Conservation (phyloP, 2,329 filamentous ascomycete genomes). For the Apiospora saccharicola region DNA sequence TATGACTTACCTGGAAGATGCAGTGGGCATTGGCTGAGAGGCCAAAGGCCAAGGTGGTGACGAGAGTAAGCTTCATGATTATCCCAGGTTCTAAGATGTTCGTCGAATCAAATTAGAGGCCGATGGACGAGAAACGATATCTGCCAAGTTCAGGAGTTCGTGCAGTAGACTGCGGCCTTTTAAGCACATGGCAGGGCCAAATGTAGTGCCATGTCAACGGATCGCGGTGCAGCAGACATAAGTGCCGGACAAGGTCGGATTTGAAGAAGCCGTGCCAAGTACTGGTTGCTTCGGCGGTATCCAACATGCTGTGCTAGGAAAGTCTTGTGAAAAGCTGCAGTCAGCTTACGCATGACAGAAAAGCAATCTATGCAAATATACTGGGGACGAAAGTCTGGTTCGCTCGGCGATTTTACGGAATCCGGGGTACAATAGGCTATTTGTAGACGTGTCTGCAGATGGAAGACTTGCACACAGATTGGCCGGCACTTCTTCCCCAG, state of each 20-base stretch:
- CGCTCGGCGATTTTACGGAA: slow-evolving; percentile 4
- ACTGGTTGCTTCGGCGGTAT: neutral
- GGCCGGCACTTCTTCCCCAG: neutral
- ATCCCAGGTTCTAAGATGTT: too few relatives aligned
- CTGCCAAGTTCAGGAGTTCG: neutral
- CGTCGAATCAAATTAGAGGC: neutral
- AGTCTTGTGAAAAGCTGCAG: neutral
- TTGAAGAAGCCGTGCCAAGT: neutral
- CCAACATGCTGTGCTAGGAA: neutral
- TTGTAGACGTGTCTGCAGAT: neutral
- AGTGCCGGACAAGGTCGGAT: slow-evolving; percentile 4
- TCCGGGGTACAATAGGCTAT: slow-evolving; percentile 5
- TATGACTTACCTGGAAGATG: slow-evolving; percentile 50
- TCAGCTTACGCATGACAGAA: neutral
- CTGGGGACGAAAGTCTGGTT: neutral
- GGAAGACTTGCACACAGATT: neutral
- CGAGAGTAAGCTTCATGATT: slow-evolving; percentile 48
- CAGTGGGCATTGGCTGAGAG: slow-evolving; percentile 48
- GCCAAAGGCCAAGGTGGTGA: slow-evolving; percentile 43
- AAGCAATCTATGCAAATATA: neutral
- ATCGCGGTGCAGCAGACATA: neutral
- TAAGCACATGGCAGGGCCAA: neutral
- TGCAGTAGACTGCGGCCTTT: neutral
- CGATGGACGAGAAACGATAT: neutral
- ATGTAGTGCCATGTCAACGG: neutral